Base-by-base conservation (phyloP, 2,329 filamentous ascomycete species). In the Neonectria punicea region DNA sequence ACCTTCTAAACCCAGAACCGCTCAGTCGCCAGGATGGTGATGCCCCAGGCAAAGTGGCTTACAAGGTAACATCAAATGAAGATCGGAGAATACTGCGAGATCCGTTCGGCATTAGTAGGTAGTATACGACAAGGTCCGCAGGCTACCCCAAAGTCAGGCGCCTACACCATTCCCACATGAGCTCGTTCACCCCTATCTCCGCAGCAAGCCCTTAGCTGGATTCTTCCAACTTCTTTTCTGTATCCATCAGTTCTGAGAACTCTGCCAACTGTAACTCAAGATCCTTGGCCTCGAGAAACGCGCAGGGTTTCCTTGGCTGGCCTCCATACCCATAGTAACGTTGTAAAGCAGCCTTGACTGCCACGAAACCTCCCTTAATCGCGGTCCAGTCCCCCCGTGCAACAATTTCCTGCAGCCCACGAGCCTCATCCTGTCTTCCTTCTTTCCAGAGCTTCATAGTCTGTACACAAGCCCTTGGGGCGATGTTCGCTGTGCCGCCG, bases 401-500 rank as follows among this genome's bases (percentile, higher is more conserved):
- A 22, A 93, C 84, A 32, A 90, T 77, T 39, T 84, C 87, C 77
- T 92, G 91, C 73, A 92, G 75, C 69, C 84, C 83, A 58, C 85
- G 83, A 1, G 91, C 91, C 71, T 92, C 87, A 5, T 85, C 80
- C 8, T 76, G 61, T 63, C 87, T 83, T 30, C 90, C 90, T n/a
- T 82, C 78, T 43, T 83, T 81, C 77, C 88, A 92, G 6, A 92
- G 80, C 66, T 87, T 80, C 59, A 89, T 77, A 16, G 93, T 80
- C 73, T 87, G 81, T 28, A 90, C 84, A 77, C 90, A 91, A 4
- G 89, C 82, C 73, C 86, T 86, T 9, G 90, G 92, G 2, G 89
- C 85, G 49, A 94, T 82, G 77, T 94, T 94, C 32, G 86, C 92
- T 59, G 91, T 83, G 13, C 91, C 92, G 14, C 88, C 89, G 67